These are phyloP conservation scores for Amaranthus hypochondriacus DNA, from an alignment of 148 eudicot genomes.

Conservation along the genomic window DNA sequence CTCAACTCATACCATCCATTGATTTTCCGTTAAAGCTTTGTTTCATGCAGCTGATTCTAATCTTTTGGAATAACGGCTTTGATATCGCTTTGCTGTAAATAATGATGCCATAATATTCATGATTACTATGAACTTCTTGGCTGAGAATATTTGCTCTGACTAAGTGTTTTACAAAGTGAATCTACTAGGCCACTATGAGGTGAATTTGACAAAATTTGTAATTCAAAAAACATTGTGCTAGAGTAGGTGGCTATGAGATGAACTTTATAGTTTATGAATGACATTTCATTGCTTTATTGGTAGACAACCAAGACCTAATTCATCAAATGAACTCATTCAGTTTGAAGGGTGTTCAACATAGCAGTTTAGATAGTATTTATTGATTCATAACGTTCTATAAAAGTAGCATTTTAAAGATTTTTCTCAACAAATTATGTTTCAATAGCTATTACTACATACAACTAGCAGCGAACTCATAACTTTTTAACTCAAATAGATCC, in stretches of 20 bases:
- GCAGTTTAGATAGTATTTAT: no score
- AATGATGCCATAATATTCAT: constrained; percentile 4
- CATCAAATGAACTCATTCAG: not conserved
- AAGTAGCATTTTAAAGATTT: no score
- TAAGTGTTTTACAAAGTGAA: not conserved
- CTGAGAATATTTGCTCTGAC: constrained; percentile 6
- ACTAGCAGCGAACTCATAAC: no score
- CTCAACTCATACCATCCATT: not conserved
- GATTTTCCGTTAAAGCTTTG: not conserved
- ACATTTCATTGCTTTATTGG: not conserved
- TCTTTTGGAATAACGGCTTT: not conserved
- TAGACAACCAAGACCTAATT: not conserved
- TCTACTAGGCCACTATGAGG: no score
- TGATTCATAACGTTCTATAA: no score
- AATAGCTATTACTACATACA: no score
- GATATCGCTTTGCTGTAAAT: not conserved
- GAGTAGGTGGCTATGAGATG: not conserved
- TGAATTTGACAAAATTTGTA: no score
- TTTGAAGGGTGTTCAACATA: no score
- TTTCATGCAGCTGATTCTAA: not conserved
- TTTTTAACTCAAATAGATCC: no score
- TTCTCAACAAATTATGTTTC: no score
- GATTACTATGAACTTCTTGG: not conserved
- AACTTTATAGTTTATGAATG: constrained; percentile 7
- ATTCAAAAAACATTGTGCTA: not conserved